Conservation (phyloP, 176 grass and related monocot genomes). For the Carex myosuroides region DNA sequence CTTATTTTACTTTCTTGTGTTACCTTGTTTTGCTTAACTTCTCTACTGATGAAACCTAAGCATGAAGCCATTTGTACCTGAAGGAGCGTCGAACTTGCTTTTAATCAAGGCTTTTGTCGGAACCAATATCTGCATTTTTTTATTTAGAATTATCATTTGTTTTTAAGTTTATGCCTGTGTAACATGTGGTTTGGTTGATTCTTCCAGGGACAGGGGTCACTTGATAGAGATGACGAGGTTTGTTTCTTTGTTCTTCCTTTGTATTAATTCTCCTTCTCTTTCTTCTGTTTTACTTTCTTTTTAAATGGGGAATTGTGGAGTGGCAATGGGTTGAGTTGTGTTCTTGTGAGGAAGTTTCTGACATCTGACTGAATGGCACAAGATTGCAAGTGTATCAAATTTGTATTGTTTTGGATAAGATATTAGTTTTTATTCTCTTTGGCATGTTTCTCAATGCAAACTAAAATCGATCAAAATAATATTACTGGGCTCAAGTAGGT, state of each 20-base stretch:
- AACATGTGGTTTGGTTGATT: conserved; percentile 26
- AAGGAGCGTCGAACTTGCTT: too few species aligned
- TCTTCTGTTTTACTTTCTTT: neutral
- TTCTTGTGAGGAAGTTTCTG: neutral
- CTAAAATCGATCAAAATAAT: neutral
- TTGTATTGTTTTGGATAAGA: neutral
- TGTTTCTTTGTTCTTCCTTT: conserved; percentile 14
- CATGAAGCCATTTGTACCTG: too few species aligned
- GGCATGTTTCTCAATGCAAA: neutral
- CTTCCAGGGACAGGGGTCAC: conserved; percentile 80
- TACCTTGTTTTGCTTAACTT: neutral
- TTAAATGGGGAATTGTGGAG: neutral
- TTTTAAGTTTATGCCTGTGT: neutral
- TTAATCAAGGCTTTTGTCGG: too few species aligned
- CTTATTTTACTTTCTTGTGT: neutral
- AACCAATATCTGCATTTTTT: too few species aligned
- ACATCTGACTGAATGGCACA: neutral
- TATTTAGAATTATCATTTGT: too few species aligned
- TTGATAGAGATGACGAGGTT: conserved; percentile 98
- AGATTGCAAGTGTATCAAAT: neutral
- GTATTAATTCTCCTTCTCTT: neutral
- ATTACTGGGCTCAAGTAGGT: neutral
- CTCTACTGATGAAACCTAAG: too few species aligned
- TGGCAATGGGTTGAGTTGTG: neutral
- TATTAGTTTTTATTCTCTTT: neutral